A percentile compares a stretch with the other conserved stretches of the same genome.
phyloP scores from a whole-genome alignment of 176 grass and related monocot species.

The Carex scoparia region DNA sequence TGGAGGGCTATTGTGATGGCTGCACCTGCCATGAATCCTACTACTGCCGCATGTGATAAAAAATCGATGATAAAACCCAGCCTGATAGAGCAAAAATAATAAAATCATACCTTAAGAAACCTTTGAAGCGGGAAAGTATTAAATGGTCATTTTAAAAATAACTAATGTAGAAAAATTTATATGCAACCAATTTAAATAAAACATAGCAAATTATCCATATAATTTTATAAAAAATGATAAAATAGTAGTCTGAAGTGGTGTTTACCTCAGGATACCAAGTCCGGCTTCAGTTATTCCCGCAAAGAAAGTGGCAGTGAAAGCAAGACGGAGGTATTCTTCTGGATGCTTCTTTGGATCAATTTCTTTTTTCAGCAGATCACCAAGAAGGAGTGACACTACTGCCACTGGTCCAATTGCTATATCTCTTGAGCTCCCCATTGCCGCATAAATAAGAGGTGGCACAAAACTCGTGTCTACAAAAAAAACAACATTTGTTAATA shows the following conservation, averaged over 20 bases:
- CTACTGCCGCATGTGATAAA: conserved; percentile 84
- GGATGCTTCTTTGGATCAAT: conserved; percentile 39
- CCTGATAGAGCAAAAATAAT: conserved; percentile 27
- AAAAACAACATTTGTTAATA: not conserved
- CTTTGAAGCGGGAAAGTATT: not conserved
- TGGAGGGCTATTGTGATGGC: conserved; percentile 85
- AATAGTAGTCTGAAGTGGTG: not conserved
- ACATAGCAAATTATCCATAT: not conserved
- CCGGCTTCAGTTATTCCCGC: conserved; percentile 64
- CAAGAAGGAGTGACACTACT: conserved; percentile 82
- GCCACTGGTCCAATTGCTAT: conserved; percentile 95
- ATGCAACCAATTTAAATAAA: not conserved
- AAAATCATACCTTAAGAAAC: not conserved
- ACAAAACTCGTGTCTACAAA: conserved; percentile 84
- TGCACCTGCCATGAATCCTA: conserved; percentile 91
- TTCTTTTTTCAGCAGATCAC: conserved; percentile 52
- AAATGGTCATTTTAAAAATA: not conserved
- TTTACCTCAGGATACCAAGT: conserved; percentile 69
- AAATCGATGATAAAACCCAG: conserved; percentile 91
- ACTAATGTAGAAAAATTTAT: not conserved
- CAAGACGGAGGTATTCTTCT: conserved; percentile 46
- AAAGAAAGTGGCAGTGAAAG: conserved; percentile 85
- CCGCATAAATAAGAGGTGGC: conserved; percentile 67
- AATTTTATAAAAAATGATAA: not conserved
- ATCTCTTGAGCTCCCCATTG: conserved; percentile 92